Base-by-base conservation (phyloP, 2,329 filamentous ascomycete genomes). In the Coleophoma eucalyptorum region DNA sequence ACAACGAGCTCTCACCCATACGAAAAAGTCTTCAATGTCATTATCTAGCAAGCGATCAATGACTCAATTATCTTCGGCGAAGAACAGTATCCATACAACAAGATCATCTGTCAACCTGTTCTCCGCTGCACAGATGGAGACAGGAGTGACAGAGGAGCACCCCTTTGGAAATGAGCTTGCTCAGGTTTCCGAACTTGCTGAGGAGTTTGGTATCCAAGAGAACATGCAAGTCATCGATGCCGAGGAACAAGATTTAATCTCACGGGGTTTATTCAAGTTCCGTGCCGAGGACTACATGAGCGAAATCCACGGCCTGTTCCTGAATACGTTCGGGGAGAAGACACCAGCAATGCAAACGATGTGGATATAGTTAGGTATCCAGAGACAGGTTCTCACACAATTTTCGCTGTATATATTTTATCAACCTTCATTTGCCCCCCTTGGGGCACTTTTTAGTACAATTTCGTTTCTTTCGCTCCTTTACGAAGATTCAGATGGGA, bases 151-250 rank as follows among this genome's bases (percentile, higher is more conserved):
- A 70, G 50, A 73, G 74, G 53, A 71, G 67, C 83, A 94, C 67
- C 93, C 93, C 0, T 97, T 97, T 62, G 90, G 90, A 48, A 85
- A 87, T 46, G 94, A 99, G 70, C 76, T 97, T 48, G 90, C 90
- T 50, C 88, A 97, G 70, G 89, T 97, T 20, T 90, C 91, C 48
- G 94, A 97, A 70, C 80, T 97, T 15, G 93, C 87, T 0, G 94
- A 97, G 71, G 92, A 97, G 69, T 93, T 90, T 60, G 83, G 84
- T 40, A 77, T 83, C 31, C 78, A 79, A 55, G 77, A 82, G 35
- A 71, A 58, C 16, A 65, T 77, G 55, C 77, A 78, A n/a, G 74
- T 83, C 43, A 72, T 85, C 37, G 86, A 92, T 42, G 87, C 90
- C 50, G 90, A 95, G 67, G 79, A 89, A 62, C 75, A 81, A 58